These are phyloP conservation scores for Ascodesmis nigricans DNA, from an alignment of 495 filamentous ascomycete species.

Conservation along the genomic window DNA sequence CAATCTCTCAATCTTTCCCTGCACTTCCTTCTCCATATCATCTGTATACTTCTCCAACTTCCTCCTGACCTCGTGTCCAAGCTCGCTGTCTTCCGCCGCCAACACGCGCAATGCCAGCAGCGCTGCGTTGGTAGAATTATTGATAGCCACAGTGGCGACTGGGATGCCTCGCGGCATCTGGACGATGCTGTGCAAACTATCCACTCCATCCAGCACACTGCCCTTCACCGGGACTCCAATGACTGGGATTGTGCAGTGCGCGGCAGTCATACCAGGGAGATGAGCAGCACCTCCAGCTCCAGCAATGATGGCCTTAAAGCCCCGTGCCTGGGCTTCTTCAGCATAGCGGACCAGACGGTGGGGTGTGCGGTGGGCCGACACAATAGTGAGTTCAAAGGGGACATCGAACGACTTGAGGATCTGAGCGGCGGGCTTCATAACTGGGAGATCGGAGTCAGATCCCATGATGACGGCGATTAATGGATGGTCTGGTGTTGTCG, in stretches of 20 bases:
- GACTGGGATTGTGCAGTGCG: constrained; percentile 69
- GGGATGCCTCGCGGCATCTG: constrained; percentile 85
- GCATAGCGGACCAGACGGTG: constrained; percentile 61
- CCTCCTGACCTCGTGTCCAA: constrained; percentile 28
- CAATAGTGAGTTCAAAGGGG: constrained; percentile 58
- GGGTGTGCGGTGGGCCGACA: constrained; percentile 83
- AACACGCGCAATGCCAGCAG: constrained; percentile 72
- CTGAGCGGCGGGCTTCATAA: constrained; percentile 52
- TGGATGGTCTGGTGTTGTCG: constrained; percentile 26
- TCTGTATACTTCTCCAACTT: constrained; percentile 45
- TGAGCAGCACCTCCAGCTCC: constrained; percentile 86
- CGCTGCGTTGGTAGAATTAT: constrained; percentile 83
- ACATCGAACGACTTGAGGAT: constrained; percentile 56
- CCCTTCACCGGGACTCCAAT: constrained; percentile 85
- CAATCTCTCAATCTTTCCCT: constrained; percentile 43
- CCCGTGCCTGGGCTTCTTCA: constrained; percentile 38
- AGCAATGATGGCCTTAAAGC: constrained; percentile 80
- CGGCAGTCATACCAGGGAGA: constrained; percentile 77
- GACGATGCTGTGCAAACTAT: constrained; percentile 72
- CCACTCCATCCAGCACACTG: constrained; percentile 65
- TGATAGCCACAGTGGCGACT: constrained; percentile 74
- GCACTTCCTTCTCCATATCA: constrained; percentile 39
- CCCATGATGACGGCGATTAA: constrained; percentile 81
- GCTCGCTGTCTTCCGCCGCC: constrained; percentile 38
- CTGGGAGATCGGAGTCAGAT: constrained; percentile 76